These are phyloP conservation scores for Tetradesmus obliquus DNA, from an alignment of 139 green algal genomes.

Conservation along the genomic window DNA sequence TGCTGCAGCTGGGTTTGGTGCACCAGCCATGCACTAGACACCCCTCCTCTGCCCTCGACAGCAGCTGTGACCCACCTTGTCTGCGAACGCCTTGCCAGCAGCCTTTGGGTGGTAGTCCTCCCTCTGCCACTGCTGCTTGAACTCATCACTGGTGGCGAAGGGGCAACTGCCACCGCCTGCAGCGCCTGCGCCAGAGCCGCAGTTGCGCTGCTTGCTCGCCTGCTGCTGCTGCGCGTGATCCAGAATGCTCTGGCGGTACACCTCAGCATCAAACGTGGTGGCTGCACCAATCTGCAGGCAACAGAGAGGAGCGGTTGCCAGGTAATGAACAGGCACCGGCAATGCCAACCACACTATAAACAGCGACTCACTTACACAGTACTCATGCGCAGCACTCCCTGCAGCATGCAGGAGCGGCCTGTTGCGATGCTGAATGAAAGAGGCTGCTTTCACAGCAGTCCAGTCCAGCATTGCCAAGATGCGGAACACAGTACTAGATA, in stretches of 20 bases:
- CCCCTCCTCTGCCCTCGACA: neutral
- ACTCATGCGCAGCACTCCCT: too few relatives aligned
- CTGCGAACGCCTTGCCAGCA: constrained; percentile 2
- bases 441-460: too few relatives aligned
- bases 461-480: too few relatives aligned
- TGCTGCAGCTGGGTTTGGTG: neutral
- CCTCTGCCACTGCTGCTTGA: constrained; percentile 24
- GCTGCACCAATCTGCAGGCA: constrained; percentile 23
- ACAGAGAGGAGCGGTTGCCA: neutral
- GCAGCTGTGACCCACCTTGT: constrained; percentile 8
- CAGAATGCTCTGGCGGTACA: constrained; percentile 1
- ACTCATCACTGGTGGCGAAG: constrained; percentile 17
- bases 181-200: neutral
- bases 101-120: constrained; percentile 15
- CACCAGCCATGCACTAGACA: neutral
- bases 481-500: too few relatives aligned
- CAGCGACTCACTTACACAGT: too few relatives aligned
- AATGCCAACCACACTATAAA: too few relatives aligned
- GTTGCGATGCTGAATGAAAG: too few relatives aligned
- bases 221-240: constrained; percentile 11
- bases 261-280: constrained; percentile 12
- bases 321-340: too few relatives aligned
- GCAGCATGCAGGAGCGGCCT: too few relatives aligned
- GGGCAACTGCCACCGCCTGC: neutral
- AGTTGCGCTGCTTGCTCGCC: neutral